These are phyloP conservation scores for Schizochytrium sp. DNA, from an alignment of 108 stramenopile genomes.

Conservation along the genomic window DNA sequence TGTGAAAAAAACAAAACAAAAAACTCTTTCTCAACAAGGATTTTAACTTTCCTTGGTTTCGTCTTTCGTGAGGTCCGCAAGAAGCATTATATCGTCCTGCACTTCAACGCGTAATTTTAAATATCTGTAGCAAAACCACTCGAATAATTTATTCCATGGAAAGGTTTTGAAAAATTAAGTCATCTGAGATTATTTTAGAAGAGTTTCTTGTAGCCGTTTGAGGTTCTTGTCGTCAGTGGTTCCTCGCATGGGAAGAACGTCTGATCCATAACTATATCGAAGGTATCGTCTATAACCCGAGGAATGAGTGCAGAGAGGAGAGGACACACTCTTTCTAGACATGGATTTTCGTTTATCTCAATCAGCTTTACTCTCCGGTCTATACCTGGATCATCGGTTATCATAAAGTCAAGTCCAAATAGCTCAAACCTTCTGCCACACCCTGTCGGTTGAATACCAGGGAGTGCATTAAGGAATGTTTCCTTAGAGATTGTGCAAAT, in stretches of 20 bases:
- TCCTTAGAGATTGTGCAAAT: background rate
- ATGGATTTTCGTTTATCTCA: conserved; percentile 66
- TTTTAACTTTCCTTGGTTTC: background rate
- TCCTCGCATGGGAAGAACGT: background rate
- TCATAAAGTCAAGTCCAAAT: conserved; percentile 65
- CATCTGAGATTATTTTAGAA: too few relatives aligned
- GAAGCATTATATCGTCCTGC: background rate
- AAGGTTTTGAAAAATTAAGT: background rate
- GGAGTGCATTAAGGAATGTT: background rate
- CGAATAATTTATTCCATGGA: background rate
- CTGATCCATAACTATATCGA: conserved; percentile 51
- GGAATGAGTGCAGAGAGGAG: conserved; percentile 60
- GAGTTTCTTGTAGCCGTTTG: background rate
- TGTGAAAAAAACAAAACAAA: background rate
- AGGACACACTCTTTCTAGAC: conserved; percentile 65
- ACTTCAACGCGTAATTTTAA: background rate
- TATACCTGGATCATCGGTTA: background rate
- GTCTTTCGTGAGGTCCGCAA: too few relatives aligned
- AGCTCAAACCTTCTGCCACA: conserved; percentile 54
- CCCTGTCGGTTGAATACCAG: conserved; percentile 16
- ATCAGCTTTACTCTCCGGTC: conserved; percentile 30
- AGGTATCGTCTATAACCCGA: conserved; percentile 59
- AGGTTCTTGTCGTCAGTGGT: too few relatives aligned
- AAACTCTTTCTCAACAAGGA: background rate
- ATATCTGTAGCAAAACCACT: background rate